A percentile compares a stretch with the other conserved stretches of the same genome.
Evolutionary conservation across 768 basidiomycete species (phyloP).

Genomic region (Agaricus sinodeliciosus): DNA sequence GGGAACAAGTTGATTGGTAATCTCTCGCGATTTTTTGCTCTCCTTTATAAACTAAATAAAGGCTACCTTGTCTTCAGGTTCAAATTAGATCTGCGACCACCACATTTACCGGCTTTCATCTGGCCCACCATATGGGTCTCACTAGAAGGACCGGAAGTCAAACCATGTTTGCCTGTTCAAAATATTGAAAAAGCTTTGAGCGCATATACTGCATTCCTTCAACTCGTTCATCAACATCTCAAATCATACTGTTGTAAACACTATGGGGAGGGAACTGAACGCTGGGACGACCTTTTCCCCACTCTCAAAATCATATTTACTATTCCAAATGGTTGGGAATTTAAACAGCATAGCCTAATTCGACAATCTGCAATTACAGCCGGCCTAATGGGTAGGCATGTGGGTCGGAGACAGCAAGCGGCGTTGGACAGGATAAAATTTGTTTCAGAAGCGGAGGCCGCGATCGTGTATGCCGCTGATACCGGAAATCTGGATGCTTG

Average conservation of each 20-base stretch:
- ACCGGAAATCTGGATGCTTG: not conserved
- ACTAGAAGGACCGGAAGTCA: not conserved
- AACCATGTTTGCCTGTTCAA: not conserved
- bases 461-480: slow-evolving; percentile 1
- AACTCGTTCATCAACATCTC: not conserved
- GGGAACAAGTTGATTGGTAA: not conserved
- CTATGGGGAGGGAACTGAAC: not conserved
- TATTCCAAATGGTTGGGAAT: slow-evolving; percentile 3
- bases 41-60: no score
- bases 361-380: not conserved
- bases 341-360: not conserved
- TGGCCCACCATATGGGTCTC: not conserved
- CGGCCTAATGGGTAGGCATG: not conserved
- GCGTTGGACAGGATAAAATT: not conserved
- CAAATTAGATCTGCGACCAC: not conserved
- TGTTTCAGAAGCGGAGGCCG: slow-evolving; percentile 3
- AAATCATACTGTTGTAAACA: not conserved
- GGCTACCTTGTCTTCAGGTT: not conserved
- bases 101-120: not conserved
- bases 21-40: not conserved
- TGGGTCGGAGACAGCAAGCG: no score
- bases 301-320: slow-evolving; percentile 1
- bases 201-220: not conserved
- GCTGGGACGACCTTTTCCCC: not conserved
- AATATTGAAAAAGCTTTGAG: not conserved